Conservation (phyloP, 768 basidiomycete species). For the Goffeauzyma gilvescens region DNA sequence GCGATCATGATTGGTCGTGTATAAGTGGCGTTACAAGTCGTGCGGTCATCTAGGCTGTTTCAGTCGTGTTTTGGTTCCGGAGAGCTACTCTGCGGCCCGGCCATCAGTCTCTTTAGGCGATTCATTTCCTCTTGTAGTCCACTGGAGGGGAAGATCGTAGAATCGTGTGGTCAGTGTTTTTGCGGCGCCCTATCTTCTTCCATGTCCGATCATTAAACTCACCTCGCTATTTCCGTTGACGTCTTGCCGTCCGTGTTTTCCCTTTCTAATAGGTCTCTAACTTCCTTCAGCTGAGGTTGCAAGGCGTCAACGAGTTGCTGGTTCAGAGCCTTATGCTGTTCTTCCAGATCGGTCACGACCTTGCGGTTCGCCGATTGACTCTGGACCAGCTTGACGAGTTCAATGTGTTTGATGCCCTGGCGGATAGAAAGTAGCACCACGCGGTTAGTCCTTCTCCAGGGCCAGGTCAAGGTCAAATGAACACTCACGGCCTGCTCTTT, state of each 20-base stretch:
- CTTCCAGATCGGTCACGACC: background rate
- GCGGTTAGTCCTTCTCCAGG: background rate
- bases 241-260: background rate
- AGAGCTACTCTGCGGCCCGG: too few species aligned
- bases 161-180: background rate
- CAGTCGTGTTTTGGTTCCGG: too few species aligned
- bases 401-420: conserved; percentile 21
- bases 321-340: conserved; percentile 13
- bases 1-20: too few species aligned
- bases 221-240: conserved; percentile 14
- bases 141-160: conserved; percentile 3
- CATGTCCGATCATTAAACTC: conserved; percentile 10
- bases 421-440: background rate
- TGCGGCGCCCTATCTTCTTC: too few species aligned
- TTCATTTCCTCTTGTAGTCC: conserved; percentile 16
- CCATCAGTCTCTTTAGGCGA: conserved; percentile 17
- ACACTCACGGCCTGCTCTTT: conserved; percentile 25
- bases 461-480: background rate
- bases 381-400: conserved; percentile 19
- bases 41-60: too few species aligned
- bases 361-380: conserved; percentile 14
- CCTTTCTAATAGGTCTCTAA: conserved; percentile 10
- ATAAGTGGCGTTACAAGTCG: too few species aligned
- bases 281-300: conserved; percentile 13
- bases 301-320: conserved; percentile 5